phyloP scores from a whole-genome alignment of 2,329 filamentous ascomycete species.

The Stemphylium vesicarium region DNA sequence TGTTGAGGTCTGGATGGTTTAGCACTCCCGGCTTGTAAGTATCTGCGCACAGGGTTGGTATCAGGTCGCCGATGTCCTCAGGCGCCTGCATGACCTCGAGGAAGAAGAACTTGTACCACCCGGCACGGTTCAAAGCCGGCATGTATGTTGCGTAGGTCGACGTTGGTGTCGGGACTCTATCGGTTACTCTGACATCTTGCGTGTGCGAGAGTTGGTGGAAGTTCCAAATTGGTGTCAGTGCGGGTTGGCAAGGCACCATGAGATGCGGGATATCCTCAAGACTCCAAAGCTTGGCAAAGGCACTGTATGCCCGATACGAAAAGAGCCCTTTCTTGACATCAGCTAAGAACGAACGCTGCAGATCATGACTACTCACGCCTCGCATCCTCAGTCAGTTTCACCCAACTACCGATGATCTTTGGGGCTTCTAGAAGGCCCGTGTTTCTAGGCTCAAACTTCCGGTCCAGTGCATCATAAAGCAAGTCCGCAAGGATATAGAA shows the following conservation, averaged over 20 bases:
- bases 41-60: conserved; percentile 38
- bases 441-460: conserved; percentile 44
- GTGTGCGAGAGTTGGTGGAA: conserved; percentile 35
- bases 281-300: conserved; percentile 42
- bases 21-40: conserved; percentile 40
- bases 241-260: conserved; percentile 39
- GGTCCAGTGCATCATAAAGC: conserved; percentile 42
- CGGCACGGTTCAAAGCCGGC: conserved; percentile 44
- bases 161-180: conserved; percentile 14
- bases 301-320: conserved; percentile 35
- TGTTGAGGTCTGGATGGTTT: conserved; percentile 42
- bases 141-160: conserved; percentile 34
- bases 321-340: conserved; percentile 32
- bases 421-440: conserved; percentile 44
- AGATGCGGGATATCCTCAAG: conserved; percentile 43
- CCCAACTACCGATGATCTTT: conserved; percentile 43
- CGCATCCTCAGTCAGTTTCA: conserved; percentile 36
- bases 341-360: not conserved
- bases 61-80: conserved; percentile 35
- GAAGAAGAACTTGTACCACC: conserved; percentile 48
- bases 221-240: conserved; percentile 39
- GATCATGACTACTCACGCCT: conserved; percentile 26
- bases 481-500: conserved; percentile 47
- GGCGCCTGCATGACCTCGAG: conserved; percentile 38
- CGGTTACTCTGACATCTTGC: conserved; percentile 13